Conservation (phyloP, 1,284 basidiomycete species). For the Microbotryum violaceum region DNA sequence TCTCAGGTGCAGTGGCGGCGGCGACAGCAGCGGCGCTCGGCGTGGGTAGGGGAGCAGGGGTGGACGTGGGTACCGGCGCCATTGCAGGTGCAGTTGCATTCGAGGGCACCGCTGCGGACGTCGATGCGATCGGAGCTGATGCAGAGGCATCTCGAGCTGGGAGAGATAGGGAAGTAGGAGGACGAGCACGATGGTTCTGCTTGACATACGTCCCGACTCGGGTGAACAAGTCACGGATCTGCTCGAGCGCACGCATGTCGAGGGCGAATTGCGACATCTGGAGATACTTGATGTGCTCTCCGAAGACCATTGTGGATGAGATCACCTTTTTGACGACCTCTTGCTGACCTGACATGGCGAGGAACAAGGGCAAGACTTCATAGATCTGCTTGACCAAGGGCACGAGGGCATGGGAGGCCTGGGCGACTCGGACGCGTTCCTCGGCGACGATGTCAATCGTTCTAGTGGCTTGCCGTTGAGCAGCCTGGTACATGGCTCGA, state of each 20-base stretch:
- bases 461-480: conserved; percentile 13
- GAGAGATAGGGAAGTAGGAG: neutral
- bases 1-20: conserved; percentile 2
- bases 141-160: neutral
- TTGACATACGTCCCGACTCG: conserved; percentile 31
- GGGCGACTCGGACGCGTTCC: conserved; percentile 14
- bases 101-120: neutral
- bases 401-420: conserved; percentile 21
- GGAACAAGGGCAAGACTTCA: conserved; percentile 32
- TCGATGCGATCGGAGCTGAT: neutral
- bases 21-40: neutral
- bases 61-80: neutral
- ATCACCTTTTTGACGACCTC: conserved; percentile 23
- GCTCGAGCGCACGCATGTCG: conserved; percentile 24
- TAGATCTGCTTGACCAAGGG: conserved; percentile 30
- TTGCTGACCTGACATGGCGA: conserved; percentile 26
- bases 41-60: neutral
- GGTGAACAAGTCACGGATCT: conserved; percentile 30
- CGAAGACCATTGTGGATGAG: conserved; percentile 26
- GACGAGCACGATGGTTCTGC: conserved; percentile 3
- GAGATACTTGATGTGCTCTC: conserved; percentile 21
- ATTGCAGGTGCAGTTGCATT: neutral
- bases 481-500: no score
- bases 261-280: conserved; percentile 25
- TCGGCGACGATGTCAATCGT: conserved; percentile 23